These are phyloP conservation scores for Pelargonium nanum DNA, from an alignment of 345 rosid genomes.

Conservation along the genomic window DNA sequence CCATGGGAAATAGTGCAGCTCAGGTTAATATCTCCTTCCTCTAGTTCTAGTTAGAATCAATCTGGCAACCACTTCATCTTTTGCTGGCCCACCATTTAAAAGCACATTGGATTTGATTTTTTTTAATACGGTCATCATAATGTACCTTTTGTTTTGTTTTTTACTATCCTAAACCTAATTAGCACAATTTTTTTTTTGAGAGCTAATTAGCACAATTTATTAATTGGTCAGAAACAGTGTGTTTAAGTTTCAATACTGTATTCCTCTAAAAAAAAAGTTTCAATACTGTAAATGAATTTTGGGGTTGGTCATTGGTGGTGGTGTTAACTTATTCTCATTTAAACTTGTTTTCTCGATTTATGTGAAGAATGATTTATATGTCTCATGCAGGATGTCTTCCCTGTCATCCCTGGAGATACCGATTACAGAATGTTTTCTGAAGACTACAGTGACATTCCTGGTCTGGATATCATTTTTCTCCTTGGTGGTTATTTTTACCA, in stretches of 20 bases:
- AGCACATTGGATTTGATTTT: background rate
- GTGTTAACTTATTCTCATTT: background rate
- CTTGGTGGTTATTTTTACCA: conserved; percentile 97
- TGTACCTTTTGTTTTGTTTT: too few relatives aligned
- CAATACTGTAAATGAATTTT: background rate
- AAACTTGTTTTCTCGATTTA: background rate
- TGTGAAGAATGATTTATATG: conserved; percentile 1
- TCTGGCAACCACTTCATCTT: background rate
- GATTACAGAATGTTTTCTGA: conserved; percentile 89
- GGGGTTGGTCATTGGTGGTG: too few relatives aligned
- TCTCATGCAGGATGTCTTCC: conserved; percentile 70
- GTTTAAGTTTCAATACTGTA: background rate
- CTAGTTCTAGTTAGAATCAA: conserved; percentile 7
- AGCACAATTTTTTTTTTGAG: too few relatives aligned
- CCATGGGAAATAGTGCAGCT: conserved; percentile 98
- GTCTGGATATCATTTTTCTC: conserved; percentile 95
- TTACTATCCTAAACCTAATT: too few relatives aligned
- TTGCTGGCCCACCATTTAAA: background rate
- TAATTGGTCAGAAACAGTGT: background rate
- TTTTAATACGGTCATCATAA: background rate
- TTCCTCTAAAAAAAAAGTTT: too few relatives aligned
- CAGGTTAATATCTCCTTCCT: conserved; percentile 45
- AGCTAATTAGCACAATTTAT: background rate
- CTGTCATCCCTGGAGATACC: conserved; percentile 86
- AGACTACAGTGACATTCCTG: conserved; percentile 83